phyloP scores from a whole-genome alignment of 2,329 filamentous ascomycete species.

The Pseudogymnoascus sp. region DNA sequence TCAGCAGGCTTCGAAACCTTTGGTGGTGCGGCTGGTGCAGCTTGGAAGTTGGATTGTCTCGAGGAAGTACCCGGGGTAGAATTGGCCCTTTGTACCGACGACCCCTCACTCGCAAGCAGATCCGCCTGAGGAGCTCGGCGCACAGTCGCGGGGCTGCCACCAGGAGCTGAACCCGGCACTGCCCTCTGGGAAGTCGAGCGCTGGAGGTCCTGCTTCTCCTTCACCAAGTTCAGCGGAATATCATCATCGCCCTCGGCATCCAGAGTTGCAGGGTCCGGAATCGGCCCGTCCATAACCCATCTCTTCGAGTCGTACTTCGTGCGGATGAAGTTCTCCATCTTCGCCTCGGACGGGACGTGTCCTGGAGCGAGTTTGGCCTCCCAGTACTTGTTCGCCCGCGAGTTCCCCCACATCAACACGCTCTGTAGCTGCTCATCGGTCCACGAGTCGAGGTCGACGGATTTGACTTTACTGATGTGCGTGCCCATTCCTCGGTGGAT shows the following conservation, averaged over 20 bases:
- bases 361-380: conserved; percentile 87
- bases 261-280: conserved; percentile 84
- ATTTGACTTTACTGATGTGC: conserved; percentile 96
- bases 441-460: conserved; percentile 95
- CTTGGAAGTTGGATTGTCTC: conserved; percentile 50
- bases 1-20: conserved; percentile 67
- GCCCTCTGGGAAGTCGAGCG: conserved; percentile 34
- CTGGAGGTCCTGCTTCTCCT: conserved; percentile 60
- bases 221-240: conserved; percentile 55
- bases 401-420: conserved; percentile 91
- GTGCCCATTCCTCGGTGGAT: conserved; percentile 99
- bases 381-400: conserved; percentile 97
- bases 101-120: conserved; percentile 69
- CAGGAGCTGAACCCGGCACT: conserved; percentile 21
- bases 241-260: conserved; percentile 84
- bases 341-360: conserved; percentile 89
- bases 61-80: conserved; percentile 57
- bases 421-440: conserved; percentile 96
- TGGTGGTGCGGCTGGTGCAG: conserved; percentile 61
- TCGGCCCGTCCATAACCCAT: conserved; percentile 97
- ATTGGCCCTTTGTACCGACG: conserved; percentile 62
- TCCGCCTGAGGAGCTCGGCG: conserved; percentile 56
- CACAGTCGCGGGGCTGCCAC: conserved; percentile 24
- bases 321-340: conserved; percentile 99
- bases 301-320: conserved; percentile 98